Conservation (phyloP, 73 alveolate genomes). For the Effrenium voratum region DNA sequence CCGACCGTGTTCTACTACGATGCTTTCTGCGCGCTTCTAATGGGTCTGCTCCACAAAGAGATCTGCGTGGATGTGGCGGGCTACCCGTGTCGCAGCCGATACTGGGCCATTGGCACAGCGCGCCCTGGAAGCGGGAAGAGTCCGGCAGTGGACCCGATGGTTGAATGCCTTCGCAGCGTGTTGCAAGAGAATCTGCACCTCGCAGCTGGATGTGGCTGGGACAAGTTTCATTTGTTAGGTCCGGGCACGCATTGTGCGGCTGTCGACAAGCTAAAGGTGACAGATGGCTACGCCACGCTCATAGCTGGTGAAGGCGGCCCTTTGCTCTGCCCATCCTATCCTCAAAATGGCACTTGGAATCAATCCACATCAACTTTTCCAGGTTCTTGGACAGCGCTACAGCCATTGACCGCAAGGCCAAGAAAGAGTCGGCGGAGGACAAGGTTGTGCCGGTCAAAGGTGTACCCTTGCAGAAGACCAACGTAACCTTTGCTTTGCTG, state of each 20-base stretch:
- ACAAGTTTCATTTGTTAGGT: not conserved
- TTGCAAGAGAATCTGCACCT: not conserved
- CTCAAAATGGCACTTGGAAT: not conserved
- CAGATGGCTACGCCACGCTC: constrained; percentile 16
- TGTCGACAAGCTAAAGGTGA: not conserved
- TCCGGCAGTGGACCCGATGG: constrained; percentile 49
- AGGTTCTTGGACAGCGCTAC: constrained; percentile 26
- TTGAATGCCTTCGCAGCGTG: not conserved
- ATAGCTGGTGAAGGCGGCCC: constrained; percentile 48
- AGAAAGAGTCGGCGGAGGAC: not conserved
- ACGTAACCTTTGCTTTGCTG: not conserved
- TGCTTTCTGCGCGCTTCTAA: not conserved
- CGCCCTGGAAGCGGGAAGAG: constrained; percentile 54
- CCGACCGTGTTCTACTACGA: constrained; percentile 23
- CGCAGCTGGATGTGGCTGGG: not conserved
- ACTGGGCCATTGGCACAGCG: constrained; percentile 55
- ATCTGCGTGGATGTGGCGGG: constrained; percentile 38
- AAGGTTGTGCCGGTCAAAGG: not conserved
- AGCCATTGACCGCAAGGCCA: not conserved
- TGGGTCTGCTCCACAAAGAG: constrained; percentile 27
- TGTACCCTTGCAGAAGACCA: not conserved
- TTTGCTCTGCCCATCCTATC: constrained; percentile 25
- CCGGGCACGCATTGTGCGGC: constrained; percentile 29
- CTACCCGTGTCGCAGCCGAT: constrained; percentile 20
- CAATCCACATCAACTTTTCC: constrained; percentile 16